Conservation (phyloP, 108 stramenopile genomes). For the Pseudonitzschia pungens region DNA sequence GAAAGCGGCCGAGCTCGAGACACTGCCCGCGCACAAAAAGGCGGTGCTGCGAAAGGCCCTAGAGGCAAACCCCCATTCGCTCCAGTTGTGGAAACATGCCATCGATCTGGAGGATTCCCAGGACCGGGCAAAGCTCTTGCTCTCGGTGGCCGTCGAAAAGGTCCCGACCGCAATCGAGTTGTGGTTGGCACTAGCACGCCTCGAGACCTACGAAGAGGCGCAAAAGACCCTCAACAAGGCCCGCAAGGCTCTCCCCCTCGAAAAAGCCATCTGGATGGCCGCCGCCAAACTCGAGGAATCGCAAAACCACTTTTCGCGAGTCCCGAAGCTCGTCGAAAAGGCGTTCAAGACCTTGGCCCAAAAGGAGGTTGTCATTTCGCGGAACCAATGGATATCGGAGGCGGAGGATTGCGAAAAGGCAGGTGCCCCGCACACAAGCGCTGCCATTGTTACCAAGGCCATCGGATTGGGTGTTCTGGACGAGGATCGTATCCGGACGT, state of each 20-base stretch:
- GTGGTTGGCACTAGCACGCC: slow-evolving; percentile 96
- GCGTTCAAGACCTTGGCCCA: slow-evolving; percentile 69
- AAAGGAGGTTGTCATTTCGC: slow-evolving; percentile 81
- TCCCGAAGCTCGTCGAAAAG: slow-evolving; percentile 78
- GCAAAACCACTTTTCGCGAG: slow-evolving; percentile 71
- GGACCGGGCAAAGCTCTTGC: slow-evolving; percentile 91
- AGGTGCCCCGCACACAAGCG: slow-evolving; percentile 82
- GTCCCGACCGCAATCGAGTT: slow-evolving; percentile 96
- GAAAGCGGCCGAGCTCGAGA: slow-evolving; percentile 81
- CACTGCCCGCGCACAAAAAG: slow-evolving; percentile 78
- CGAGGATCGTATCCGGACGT: slow-evolving; percentile 91
- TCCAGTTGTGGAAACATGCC: slow-evolving; percentile 95
- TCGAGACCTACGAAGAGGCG: slow-evolving; percentile 97
- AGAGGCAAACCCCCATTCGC: slow-evolving; percentile 89
- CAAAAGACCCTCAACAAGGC: slow-evolving; percentile 94
- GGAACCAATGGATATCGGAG: slow-evolving; percentile 88
- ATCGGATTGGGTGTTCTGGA: slow-evolving; percentile 90
- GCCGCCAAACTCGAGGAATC: slow-evolving; percentile 98
- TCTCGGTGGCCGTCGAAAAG: slow-evolving; percentile 94
- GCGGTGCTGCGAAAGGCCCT: slow-evolving; percentile 93
- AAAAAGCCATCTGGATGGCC: slow-evolving; percentile 94
- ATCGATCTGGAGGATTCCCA: slow-evolving; percentile 93
- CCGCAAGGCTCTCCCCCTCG: slow-evolving; percentile 87
- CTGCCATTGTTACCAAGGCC: slow-evolving; percentile 86
- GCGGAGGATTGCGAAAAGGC: slow-evolving; percentile 85